Evolutionary conservation across 140 eudicot species (phyloP).

Genomic region (Stevia rebaudiana): DNA sequence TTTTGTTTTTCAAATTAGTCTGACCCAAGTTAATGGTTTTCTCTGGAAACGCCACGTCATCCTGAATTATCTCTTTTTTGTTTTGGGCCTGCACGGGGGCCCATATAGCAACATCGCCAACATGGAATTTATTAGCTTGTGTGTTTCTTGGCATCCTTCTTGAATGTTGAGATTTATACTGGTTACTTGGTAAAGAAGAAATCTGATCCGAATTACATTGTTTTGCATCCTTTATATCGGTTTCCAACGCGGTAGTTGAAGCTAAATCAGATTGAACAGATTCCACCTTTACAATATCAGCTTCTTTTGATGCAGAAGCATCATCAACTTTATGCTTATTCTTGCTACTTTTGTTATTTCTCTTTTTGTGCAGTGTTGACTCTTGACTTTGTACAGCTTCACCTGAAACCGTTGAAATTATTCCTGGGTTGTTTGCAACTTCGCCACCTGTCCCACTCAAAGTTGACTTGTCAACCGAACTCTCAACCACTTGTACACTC

Average conservation of each 20-base stretch:
- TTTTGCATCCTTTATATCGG: constrained; percentile 31
- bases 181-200: constrained; percentile 37
- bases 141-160: constrained; percentile 57
- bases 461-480: constrained; percentile 33
- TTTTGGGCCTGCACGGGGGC: constrained; percentile 77
- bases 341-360: constrained; percentile 46
- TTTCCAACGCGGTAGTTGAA: constrained; percentile 25
- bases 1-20: constrained; percentile 58
- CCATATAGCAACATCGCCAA: constrained; percentile 69
- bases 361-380: constrained; percentile 42
- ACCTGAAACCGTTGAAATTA: constrained; percentile 23
- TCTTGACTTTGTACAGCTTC: constrained; percentile 31
- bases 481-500: constrained; percentile 28
- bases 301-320: constrained; percentile 27
- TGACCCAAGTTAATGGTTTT: constrained; percentile 37
- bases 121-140: constrained; percentile 60
- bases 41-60: constrained; percentile 31
- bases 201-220: constrained; percentile 32
- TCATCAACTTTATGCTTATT: constrained; percentile 56
- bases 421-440: constrained; percentile 11
- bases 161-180: constrained; percentile 58
- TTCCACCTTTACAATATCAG: constrained; percentile 26
- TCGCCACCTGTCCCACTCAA: constrained; percentile 20
- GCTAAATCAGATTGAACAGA: constrained; percentile 27
- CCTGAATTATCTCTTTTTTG: constrained; percentile 44